Evolutionary conservation across 2,329 filamentous ascomycete genomes (phyloP).

Genomic region (Cladophialophora carrionii): DNA sequence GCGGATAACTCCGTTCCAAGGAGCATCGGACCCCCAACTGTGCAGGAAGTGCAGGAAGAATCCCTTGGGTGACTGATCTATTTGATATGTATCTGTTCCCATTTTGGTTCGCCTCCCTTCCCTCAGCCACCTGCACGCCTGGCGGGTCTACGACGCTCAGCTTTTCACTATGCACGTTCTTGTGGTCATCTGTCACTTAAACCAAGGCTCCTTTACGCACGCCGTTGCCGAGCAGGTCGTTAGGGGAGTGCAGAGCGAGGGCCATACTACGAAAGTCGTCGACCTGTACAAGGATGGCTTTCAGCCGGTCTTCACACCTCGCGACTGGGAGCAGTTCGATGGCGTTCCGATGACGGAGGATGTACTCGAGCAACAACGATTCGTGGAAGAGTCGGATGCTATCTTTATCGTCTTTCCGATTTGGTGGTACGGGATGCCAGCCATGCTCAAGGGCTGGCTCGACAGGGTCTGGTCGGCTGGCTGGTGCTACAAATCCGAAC

Average conservation of each 20-base stretch:
- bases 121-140: neutral
- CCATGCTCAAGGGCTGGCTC: slow-evolving; percentile 23
- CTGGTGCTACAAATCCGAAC: slow-evolving; percentile 20
- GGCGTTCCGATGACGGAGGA: slow-evolving; percentile 21
- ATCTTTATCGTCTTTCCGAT: slow-evolving; percentile 22
- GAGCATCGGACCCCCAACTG: neutral
- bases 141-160: neutral
- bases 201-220: slow-evolving; percentile 21
- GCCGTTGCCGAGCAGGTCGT: slow-evolving; percentile 15
- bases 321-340: slow-evolving; percentile 22
- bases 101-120: neutral
- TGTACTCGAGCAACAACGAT: slow-evolving; percentile 20
- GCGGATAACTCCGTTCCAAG: slow-evolving; percentile 13
- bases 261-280: slow-evolving; percentile 19
- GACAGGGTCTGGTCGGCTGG: slow-evolving; percentile 22
- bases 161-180: slow-evolving; percentile 18
- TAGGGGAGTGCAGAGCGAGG: slow-evolving; percentile 16
- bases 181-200: slow-evolving; percentile 18
- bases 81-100: neutral
- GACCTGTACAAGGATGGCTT: slow-evolving; percentile 19
- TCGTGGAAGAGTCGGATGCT: slow-evolving; percentile 21
- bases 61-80: neutral
- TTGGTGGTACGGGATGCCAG: slow-evolving; percentile 23
- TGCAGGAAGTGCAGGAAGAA: neutral
- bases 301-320: slow-evolving; percentile 17